Base-by-base conservation (phyloP, 1,139 yeast genomes). In the Nakaseomyces sp. region DNA sequence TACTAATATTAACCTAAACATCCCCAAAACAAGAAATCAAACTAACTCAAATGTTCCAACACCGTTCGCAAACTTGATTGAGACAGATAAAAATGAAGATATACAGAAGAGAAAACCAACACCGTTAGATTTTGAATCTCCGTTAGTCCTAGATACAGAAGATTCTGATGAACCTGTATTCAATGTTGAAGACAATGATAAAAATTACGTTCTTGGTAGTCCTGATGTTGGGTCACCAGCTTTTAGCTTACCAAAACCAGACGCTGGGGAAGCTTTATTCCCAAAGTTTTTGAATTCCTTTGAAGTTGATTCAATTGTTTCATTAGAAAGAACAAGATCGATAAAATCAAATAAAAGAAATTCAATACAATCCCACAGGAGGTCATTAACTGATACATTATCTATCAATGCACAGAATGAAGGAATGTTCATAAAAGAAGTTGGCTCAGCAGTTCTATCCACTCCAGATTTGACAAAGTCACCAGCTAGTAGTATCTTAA, bases 221-320 rank as follows among this genome's bases (percentile, higher is more conserved):
- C 28, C 26, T 5, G 26, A 35, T 15, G 18, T 20, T 12, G 38
- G 18, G 3, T 40, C 42, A 10, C 42, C 42, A 10, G 42, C 38
- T 17, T 40, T 40, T 24, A 32, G 38, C 7, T 35, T 35, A 13
- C 38, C 38, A 13, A 56, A 51, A 43, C 51, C 56, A 15, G 58
- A 60, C 43, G 52, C 61, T 4, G 89, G 91, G 10, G 89, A 81
- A 47, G 76, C 79, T 0, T 64, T 82, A 35, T 83, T 83, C 59
- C 94, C 93, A 0, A 82, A 79, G 56, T 74, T 77, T 3, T 67
- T 83, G 38, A 79, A 73, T 49, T 69, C 75, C 0, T 77, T 73
- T 45, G 94, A 83, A 58, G 85, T 83, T 13, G 86, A 81, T 52
- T 78, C 84, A 41, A 83, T 83, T 48, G 81, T 81, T 1, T 76